Conservation (phyloP, 768 basidiomycete genomes). For the Gloeopeniophorella convolvens region DNA sequence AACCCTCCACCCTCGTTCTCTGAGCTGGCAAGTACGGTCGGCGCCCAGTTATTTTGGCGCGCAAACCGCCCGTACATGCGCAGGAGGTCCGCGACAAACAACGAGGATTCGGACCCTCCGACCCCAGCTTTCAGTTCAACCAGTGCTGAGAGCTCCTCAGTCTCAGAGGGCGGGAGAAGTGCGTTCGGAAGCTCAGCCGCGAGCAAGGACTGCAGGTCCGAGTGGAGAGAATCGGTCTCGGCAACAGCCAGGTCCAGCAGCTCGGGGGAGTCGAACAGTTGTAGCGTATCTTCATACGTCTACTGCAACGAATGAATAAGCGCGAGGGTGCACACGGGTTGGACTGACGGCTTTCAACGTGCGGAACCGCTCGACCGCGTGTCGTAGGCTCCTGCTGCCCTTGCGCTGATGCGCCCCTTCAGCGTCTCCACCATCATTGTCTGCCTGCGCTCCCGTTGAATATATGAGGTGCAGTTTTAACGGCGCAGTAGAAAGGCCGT, state of each 20-base stretch:
- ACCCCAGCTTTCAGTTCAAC: constrained; percentile 91
- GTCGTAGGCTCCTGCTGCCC: constrained; percentile 1
- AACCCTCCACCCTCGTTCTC: constrained; percentile 57
- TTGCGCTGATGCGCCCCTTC: constrained; percentile 3
- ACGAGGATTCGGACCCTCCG: constrained; percentile 81
- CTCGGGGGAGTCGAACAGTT: constrained; percentile 17
- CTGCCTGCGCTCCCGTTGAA: neutral
- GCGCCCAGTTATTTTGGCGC: constrained; percentile 50
- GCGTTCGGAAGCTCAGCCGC: constrained; percentile 55
- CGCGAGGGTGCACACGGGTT: neutral
- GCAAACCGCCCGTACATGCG: constrained; percentile 78
- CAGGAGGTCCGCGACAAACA: constrained; percentile 73
- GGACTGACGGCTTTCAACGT: constrained; percentile 8
- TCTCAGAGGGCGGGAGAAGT: constrained; percentile 66
- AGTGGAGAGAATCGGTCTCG: constrained; percentile 7
- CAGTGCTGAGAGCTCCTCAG: constrained; percentile 63
- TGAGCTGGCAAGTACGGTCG: constrained; percentile 51
- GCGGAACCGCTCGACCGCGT: neutral
- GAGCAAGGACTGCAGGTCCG: constrained; percentile 21
- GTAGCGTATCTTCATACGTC: constrained; percentile 15
- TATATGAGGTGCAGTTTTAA: neutral
- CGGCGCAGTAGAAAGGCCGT: neutral
- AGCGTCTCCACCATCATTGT: neutral
- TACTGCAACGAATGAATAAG: constrained; percentile 8
- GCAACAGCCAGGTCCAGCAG: constrained; percentile 16